These are phyloP conservation scores for Spongispora temasekensis DNA, from an alignment of 1,284 basidiomycete genomes.

Conservation along the genomic window DNA sequence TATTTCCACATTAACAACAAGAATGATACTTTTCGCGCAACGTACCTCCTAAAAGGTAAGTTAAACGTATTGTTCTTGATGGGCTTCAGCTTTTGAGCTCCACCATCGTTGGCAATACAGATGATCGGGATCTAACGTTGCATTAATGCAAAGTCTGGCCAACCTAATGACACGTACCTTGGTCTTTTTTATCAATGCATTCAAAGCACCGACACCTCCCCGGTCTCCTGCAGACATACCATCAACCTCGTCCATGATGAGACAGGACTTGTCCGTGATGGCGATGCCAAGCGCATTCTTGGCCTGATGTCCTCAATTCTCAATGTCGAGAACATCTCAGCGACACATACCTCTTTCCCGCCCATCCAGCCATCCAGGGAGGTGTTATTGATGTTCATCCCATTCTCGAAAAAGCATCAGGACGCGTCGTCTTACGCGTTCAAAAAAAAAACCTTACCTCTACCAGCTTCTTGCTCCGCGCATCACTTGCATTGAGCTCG, in stretches of 20 bases:
- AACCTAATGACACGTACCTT: conserved; percentile 51
- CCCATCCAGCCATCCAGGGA: conserved; percentile 88
- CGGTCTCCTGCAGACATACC: conserved; percentile 98
- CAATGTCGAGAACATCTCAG: not conserved
- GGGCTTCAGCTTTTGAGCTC: conserved; percentile 90
- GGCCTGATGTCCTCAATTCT: conserved; percentile 38
- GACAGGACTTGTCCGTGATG: conserved; percentile 79
- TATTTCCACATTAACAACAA: conserved; percentile 5
- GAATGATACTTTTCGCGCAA: not conserved
- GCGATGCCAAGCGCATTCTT: conserved; percentile 69
- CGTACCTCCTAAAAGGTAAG: conserved; percentile 77
- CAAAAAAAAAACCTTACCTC: conserved; percentile 77
- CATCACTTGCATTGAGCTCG: conserved; percentile 95
- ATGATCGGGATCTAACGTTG: conserved; percentile 94
- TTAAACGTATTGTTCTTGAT: conserved; percentile 74
- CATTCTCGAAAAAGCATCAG: conserved; percentile 51
- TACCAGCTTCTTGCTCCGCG: conserved; percentile 94
- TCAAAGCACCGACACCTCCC: conserved; percentile 93
- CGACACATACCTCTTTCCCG: conserved; percentile 50
- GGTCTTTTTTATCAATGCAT: conserved; percentile 91
- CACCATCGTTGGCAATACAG: conserved; percentile 93
- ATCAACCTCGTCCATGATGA: conserved; percentile 99
- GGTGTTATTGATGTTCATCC: conserved; percentile 85
- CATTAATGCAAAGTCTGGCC: not conserved
- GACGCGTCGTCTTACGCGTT: too few species aligned